These are phyloP conservation scores for Barnettozyma populi DNA, from an alignment of 805 yeast genomes.

Conservation along the genomic window DNA sequence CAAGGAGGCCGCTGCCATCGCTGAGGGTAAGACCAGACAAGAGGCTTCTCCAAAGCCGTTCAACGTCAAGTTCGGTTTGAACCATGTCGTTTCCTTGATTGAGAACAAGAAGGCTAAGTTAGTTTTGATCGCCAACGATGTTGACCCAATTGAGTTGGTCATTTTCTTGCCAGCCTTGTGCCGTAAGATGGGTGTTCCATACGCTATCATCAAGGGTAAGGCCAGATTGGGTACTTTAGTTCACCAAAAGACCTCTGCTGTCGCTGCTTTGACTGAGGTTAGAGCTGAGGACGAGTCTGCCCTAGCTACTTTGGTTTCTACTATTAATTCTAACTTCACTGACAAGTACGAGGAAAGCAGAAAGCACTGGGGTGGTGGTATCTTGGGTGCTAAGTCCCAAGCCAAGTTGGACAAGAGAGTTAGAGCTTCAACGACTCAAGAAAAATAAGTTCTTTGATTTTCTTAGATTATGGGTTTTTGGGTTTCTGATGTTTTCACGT, in stretches of 20 bases:
- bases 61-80: conserved; percentile 96
- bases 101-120: conserved; percentile 99
- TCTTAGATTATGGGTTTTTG: neutral
- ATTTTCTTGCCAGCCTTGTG: conserved; percentile 97
- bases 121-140: conserved; percentile 97
- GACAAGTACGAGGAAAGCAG: conserved; percentile 94
- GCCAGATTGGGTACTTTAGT: conserved; percentile 97
- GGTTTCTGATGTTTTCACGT: conserved; percentile 7
- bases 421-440: conserved; percentile 14
- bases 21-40: conserved; percentile 95
- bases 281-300: conserved; percentile 91
- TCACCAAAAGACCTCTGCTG: conserved; percentile 96
- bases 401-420: conserved; percentile 53
- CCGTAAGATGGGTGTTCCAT: conserved; percentile 99
- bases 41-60: conserved; percentile 96
- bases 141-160: conserved; percentile 97
- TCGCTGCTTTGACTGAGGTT: conserved; percentile 96
- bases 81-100: conserved; percentile 95
- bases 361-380: conserved; percentile 99
- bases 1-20: conserved; percentile 98
- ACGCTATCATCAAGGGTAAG: conserved; percentile 97
- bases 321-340: conserved; percentile 88
- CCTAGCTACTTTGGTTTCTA: conserved; percentile 86
- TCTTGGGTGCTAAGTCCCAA: conserved; percentile 91
- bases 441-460: conserved; percentile 11